Conservation (phyloP, 208 protist genomes). For the Endotrypanum monterogeii region DNA sequence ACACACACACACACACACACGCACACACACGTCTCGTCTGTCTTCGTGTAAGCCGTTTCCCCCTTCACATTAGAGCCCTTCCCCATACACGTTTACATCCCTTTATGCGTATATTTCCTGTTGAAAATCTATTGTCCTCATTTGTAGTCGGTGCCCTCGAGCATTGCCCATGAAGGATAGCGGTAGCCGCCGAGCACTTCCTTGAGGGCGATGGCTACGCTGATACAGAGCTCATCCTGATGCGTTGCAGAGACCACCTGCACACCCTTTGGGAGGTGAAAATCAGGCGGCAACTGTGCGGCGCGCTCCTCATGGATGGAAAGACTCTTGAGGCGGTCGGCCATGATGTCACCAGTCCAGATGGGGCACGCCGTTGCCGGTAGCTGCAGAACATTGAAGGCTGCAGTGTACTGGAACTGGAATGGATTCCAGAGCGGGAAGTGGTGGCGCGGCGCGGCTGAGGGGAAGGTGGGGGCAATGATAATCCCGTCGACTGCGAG, state of each 20-base stretch:
- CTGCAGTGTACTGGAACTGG: conserved; percentile 87
- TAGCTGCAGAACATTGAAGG: conserved; percentile 87
- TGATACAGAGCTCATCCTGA: conserved; percentile 76
- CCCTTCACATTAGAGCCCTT: neutral
- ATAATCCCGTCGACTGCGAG: conserved; percentile 73
- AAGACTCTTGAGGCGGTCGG: conserved; percentile 24
- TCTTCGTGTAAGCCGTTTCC: too few species aligned
- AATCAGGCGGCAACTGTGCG: conserved; percentile 40
- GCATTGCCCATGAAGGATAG: conserved; percentile 76
- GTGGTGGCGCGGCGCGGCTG: conserved; percentile 74
- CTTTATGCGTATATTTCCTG: too few species aligned
- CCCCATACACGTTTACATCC: too few species aligned
- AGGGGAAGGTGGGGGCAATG: conserved; percentile 74
- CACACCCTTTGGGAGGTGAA: conserved; percentile 83
- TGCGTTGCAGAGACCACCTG: conserved; percentile 69
- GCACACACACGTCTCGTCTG: neutral
- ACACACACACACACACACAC: too few species aligned
- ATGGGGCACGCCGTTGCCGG: conserved; percentile 75
- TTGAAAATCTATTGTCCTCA: neutral
- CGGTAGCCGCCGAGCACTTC: conserved; percentile 75
- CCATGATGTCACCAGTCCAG: conserved; percentile 49
- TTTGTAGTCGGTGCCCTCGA: conserved; percentile 50
- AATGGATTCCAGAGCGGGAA: conserved; percentile 66
- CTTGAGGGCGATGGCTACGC: conserved; percentile 62
- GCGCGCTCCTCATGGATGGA: conserved; percentile 33